A percentile compares a stretch with the other conserved stretches of the same genome.
These are phyloP conservation scores for Peribolospora baueri DNA, from an alignment of 768 basidiomycete genomes.

Conservation along the genomic window DNA sequence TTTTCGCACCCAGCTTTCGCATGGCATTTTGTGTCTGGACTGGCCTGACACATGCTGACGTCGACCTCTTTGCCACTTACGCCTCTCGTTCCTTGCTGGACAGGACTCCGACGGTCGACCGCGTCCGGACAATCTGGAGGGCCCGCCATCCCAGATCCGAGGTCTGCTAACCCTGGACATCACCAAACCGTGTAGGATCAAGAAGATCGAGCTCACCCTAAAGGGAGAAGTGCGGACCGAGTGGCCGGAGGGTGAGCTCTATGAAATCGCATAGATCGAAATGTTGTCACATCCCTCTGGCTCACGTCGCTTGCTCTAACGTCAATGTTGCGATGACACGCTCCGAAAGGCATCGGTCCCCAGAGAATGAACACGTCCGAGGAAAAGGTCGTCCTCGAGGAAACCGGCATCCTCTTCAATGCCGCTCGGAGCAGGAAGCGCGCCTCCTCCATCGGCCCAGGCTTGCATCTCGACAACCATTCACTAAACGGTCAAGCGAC, in stretches of 20 bases:
- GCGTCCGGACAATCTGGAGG: too few relatives aligned
- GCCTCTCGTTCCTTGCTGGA: too few relatives aligned
- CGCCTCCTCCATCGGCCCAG: constrained; percentile 29
- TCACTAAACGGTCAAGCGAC: too few relatives aligned
- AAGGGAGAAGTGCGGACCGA: constrained; percentile 43
- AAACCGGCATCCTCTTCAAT: constrained; percentile 46
- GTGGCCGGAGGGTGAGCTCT: constrained; percentile 62
- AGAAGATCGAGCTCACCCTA: constrained; percentile 58
- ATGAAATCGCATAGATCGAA: too few relatives aligned
- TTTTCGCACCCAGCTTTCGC: too few relatives aligned
- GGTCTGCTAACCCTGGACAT: constrained; percentile 41
- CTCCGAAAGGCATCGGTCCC: constrained; percentile 33
- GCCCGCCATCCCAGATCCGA: constrained; percentile 19
- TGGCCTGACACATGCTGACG: too few relatives aligned
- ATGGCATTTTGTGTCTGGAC: too few relatives aligned
- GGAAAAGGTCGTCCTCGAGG: constrained; percentile 46
- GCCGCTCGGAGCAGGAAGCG: constrained; percentile 26
- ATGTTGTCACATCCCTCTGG: not conserved
- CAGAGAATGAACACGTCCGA: constrained; percentile 52
- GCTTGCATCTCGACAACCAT: too few relatives aligned
- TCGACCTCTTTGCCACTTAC: too few relatives aligned
- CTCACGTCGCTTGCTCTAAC: not conserved
- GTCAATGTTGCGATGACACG: too few relatives aligned
- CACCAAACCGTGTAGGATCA: constrained; percentile 57
- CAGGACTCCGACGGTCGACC: too few relatives aligned